These are phyloP conservation scores for Kentomonas sorsogonicus DNA, from an alignment of 208 protist genomes.

Conservation along the genomic window DNA sequence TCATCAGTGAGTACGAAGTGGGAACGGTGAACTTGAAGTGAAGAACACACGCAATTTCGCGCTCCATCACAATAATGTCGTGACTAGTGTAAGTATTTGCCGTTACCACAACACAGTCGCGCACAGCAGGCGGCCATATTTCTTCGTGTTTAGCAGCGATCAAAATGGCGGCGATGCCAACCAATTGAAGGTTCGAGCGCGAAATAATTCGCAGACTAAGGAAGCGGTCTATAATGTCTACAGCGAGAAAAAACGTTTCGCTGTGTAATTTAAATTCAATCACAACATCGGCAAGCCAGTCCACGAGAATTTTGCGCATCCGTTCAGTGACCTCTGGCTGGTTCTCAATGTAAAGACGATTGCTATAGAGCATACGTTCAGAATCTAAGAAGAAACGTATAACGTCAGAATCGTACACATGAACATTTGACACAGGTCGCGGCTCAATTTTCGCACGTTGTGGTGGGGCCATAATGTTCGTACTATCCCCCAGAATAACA, in stretches of 20 bases:
- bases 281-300: constrained; percentile 96
- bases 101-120: constrained; percentile 91
- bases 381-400: constrained; percentile 39
- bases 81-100: constrained; percentile 82
- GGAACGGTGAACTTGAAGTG: constrained; percentile 76
- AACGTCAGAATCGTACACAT: not conserved
- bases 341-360: constrained; percentile 48
- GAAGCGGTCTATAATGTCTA: constrained; percentile 95
- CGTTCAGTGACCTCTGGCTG: constrained; percentile 91
- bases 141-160: constrained; percentile 91
- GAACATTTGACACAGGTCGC: too few species aligned
- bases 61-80: constrained; percentile 80
- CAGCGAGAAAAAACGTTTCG: constrained; percentile 95
- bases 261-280: constrained; percentile 92
- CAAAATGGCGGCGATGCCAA: constrained; percentile 83
- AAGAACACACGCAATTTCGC: constrained; percentile 50
- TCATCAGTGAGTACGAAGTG: constrained; percentile 59
- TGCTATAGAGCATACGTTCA: constrained; percentile 36
- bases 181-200: constrained; percentile 74
- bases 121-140: constrained; percentile 82
- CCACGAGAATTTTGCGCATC: constrained; percentile 96
- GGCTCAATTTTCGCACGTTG: too few species aligned
- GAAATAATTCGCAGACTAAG: constrained; percentile 54
- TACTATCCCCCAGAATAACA: too few species aligned
- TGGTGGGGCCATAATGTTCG: too few species aligned